These are phyloP conservation scores for Tricholoma furcatifolium DNA, from an alignment of 768 basidiomycete species.

Conservation along the genomic window DNA sequence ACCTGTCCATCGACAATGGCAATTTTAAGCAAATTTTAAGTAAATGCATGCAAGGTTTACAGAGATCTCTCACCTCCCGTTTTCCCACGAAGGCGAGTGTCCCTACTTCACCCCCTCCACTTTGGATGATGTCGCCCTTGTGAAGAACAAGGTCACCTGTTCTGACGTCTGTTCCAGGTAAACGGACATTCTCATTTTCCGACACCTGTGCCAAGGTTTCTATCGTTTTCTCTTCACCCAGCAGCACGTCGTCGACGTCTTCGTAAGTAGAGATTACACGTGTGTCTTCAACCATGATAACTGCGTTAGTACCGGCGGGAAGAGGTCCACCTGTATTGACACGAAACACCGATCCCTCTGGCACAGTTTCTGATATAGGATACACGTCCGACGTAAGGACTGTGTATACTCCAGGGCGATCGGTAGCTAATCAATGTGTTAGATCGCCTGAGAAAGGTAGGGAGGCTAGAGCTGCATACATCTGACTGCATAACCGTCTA, in stretches of 20 bases:
- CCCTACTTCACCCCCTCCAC: slow-evolving; percentile 80
- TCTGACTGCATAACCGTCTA: slow-evolving; percentile 85
- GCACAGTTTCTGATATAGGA: slow-evolving; percentile 43
- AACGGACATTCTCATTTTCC: slow-evolving; percentile 68
- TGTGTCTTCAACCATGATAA: slow-evolving; percentile 95
- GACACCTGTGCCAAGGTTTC: slow-evolving; percentile 63
- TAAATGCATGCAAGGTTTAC: not conserved
- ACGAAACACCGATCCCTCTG: slow-evolving; percentile 58
- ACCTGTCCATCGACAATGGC: slow-evolving; percentile 44
- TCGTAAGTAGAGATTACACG: slow-evolving; percentile 56
- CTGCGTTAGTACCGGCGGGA: slow-evolving; percentile 70
- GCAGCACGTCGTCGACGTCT: slow-evolving; percentile 30
- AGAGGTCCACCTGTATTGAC: slow-evolving; percentile 87
- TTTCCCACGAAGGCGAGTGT: slow-evolving; percentile 78
- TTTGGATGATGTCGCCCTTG: slow-evolving; percentile 57
- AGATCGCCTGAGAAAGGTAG: not conserved
- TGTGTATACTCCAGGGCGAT: slow-evolving; percentile 62
- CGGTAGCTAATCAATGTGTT: slow-evolving; percentile 45
- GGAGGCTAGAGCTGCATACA: slow-evolving; percentile 41
- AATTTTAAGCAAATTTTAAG: not conserved
- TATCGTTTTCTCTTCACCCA: slow-evolving; percentile 70
- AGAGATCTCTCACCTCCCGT: slow-evolving; percentile 48
- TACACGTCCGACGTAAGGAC: slow-evolving; percentile 64
- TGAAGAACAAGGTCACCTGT: slow-evolving; percentile 66
- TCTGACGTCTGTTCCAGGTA: slow-evolving; percentile 71